These are phyloP conservation scores for Hypoxylon lienhwacheense DNA, from an alignment of 495 filamentous ascomycete species.

Conservation along the genomic window DNA sequence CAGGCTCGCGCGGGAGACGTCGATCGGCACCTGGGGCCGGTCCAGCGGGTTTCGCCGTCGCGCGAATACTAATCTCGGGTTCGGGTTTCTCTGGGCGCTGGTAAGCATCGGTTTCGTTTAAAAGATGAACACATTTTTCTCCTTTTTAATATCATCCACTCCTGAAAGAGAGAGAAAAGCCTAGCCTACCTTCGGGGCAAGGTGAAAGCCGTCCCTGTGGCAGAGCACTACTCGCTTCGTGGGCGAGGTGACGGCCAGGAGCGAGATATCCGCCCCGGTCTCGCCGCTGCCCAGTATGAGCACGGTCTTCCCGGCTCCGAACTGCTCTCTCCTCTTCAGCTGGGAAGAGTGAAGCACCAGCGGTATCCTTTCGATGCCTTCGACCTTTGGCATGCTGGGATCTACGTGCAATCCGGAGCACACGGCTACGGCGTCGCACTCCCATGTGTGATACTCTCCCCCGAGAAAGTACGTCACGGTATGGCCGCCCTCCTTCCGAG, in stretches of 20 bases:
- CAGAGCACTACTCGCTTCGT: constrained; percentile 45
- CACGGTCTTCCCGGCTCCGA: constrained; percentile 39
- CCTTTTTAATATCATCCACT: no score
- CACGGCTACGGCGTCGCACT: constrained; percentile 43
- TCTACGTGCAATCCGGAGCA: constrained; percentile 45
- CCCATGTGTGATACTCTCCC: constrained; percentile 27
- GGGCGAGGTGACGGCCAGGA: constrained; percentile 44
- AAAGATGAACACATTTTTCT: no score
- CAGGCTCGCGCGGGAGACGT: constrained; percentile 47
- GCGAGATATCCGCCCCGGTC: constrained; percentile 44
- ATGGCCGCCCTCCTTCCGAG: constrained; percentile 25
- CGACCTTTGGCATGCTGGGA: constrained; percentile 42
- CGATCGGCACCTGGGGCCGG: constrained; percentile 46
- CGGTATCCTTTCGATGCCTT: constrained; percentile 41
- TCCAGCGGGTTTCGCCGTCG: constrained; percentile 15
- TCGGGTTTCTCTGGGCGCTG: constrained; percentile 27
- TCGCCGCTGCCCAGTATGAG: constrained; percentile 46
- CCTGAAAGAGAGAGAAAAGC: neutral
- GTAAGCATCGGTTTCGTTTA: constrained; percentile 8
- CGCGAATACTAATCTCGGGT: constrained; percentile 21
- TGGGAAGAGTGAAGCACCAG: constrained; percentile 43
- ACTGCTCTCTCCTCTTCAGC: constrained; percentile 42
- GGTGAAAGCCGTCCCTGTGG: constrained; percentile 45
- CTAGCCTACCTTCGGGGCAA: constrained; percentile 38
- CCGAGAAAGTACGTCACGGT: constrained; percentile 20